phyloP scores from a whole-genome alignment of 2,329 filamentous ascomycete genomes.

The Colletotrichum abscissum region DNA sequence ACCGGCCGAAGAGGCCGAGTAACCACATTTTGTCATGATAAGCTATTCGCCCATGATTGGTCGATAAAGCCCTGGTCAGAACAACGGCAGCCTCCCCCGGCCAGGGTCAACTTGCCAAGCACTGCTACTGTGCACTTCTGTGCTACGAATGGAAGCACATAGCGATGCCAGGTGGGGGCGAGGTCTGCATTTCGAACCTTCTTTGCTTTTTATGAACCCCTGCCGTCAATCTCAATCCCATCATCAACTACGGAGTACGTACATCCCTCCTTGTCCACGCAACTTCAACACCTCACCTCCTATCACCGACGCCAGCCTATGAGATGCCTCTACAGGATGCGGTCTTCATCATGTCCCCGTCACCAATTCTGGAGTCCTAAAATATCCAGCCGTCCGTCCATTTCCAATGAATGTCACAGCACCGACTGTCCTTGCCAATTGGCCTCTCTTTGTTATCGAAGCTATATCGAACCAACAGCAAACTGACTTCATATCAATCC shows the following conservation, averaged over 20 bases:
- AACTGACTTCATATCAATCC: background rate
- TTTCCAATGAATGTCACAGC: background rate
- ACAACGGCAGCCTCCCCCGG: conserved; percentile 3
- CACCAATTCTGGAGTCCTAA: background rate
- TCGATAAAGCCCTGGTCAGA: background rate
- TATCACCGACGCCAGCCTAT: background rate
- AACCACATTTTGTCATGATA: conserved; percentile 32
- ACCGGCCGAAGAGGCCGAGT: conserved; percentile 16
- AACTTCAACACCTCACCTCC: background rate
- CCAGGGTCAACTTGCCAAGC: background rate
- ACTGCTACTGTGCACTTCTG: too few species aligned
- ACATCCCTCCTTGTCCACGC: background rate
- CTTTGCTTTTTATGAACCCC: conserved; percentile 27
- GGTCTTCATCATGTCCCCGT: background rate
- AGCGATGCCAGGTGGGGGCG: conserved; percentile 19
- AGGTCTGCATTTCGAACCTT: conserved; percentile 15
- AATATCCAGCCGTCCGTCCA: background rate
- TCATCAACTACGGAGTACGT: background rate
- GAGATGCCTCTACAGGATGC: background rate
- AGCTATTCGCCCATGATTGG: conserved; percentile 18
- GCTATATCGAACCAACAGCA: background rate
- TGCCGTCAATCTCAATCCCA: conserved; percentile 1
- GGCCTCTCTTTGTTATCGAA: background rate
- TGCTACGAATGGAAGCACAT: too few species aligned
- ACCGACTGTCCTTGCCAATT: background rate